Percentiles rank a stretch among this genome's conserved stretches.
Evolutionary conservation across 164 flowering plant genomes (phyloP).

Genomic region (Saururus chinensis): DNA sequence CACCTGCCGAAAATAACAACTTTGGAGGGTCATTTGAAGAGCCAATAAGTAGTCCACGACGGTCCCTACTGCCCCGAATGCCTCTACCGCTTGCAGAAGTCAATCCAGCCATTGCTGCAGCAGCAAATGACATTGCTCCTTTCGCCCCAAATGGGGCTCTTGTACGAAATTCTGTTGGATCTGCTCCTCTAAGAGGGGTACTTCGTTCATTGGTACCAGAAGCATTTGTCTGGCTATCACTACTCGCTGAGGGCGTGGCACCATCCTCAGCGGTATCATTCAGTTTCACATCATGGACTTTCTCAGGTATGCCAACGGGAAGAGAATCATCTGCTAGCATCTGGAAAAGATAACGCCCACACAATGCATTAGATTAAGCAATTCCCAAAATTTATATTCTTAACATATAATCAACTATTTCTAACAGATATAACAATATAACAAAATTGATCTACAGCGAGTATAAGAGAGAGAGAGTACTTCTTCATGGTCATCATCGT

Average conservation of each 20-base stretch:
- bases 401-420: too few relatives aligned
- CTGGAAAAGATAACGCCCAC: conserved; percentile 21
- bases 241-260: conserved; percentile 31
- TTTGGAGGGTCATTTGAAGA: conserved; percentile 64
- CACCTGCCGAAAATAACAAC: conserved; percentile 70
- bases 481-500: conserved; percentile 86
- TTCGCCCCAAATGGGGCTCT: conserved; percentile 60
- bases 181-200: conserved; percentile 39
- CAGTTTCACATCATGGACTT: conserved; percentile 89
- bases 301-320: conserved; percentile 72
- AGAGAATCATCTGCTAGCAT: conserved; percentile 68
- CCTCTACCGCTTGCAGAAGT: conserved; percentile 74
- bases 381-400: not conserved
- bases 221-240: conserved; percentile 47
- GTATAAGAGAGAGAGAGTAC: conserved; percentile 23
- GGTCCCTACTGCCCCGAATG: conserved; percentile 68
- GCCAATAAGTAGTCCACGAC: conserved; percentile 58
- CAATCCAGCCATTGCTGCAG: conserved; percentile 97
- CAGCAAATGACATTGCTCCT: conserved; percentile 95
- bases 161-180: conserved; percentile 49
- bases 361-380: not conserved
- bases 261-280: conserved; percentile 72
- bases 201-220: conserved; percentile 65
- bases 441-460: not conserved
- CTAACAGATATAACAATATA: not conserved